Percentiles rank a stretch among this genome's conserved stretches.
These are phyloP conservation scores for Sodiomyces alkalinus DNA, from an alignment of 2,329 filamentous ascomycete genomes.

Conservation along the genomic window DNA sequence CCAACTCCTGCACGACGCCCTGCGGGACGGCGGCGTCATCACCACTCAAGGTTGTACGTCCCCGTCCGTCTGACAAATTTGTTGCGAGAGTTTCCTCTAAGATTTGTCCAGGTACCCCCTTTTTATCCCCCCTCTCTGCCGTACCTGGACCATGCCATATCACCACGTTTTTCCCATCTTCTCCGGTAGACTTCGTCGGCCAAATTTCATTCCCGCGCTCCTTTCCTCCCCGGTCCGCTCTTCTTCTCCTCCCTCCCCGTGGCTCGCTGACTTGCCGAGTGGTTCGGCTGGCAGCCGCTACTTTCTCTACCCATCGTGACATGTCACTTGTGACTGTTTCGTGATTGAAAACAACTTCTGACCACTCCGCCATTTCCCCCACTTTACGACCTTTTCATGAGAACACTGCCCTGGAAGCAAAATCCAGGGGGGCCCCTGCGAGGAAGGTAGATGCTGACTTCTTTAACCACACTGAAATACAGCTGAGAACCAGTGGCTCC, in stretches of 20 bases:
- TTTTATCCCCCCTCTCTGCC: too few relatives aligned
- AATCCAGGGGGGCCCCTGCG: too few relatives aligned
- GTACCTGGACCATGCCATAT: too few relatives aligned
- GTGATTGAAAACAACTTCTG: slow-evolving; percentile 5
- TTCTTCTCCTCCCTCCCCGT: background rate
- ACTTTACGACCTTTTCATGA: too few relatives aligned
- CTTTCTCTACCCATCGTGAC: too few relatives aligned
- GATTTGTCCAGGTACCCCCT: slow-evolving; percentile 3
- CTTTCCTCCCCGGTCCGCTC: background rate
- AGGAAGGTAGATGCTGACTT: too few relatives aligned
- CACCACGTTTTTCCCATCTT: too few relatives aligned
- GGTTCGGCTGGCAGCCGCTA: background rate
- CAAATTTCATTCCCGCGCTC: background rate
- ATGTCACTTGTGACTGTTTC: slow-evolving; percentile 1
- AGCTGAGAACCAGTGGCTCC: slow-evolving; percentile 99
- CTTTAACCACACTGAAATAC: too few relatives aligned
- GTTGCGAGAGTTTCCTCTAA: slow-evolving; percentile 1
- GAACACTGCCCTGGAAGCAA: too few relatives aligned
- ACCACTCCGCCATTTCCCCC: background rate
- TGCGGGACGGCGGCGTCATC: slow-evolving; percentile 93
- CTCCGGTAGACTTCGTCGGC: too few relatives aligned
- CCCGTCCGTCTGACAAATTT: slow-evolving; percentile 39
- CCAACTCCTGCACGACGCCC: slow-evolving; percentile 76
- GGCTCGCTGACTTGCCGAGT: background rate
- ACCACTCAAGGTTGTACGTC: slow-evolving; percentile 99